A percentile compares a stretch with the other conserved stretches of the same genome.
phyloP scores from a whole-genome alignment of 192 early-diverging fungal genomes.

The Mortierella alpina region DNA sequence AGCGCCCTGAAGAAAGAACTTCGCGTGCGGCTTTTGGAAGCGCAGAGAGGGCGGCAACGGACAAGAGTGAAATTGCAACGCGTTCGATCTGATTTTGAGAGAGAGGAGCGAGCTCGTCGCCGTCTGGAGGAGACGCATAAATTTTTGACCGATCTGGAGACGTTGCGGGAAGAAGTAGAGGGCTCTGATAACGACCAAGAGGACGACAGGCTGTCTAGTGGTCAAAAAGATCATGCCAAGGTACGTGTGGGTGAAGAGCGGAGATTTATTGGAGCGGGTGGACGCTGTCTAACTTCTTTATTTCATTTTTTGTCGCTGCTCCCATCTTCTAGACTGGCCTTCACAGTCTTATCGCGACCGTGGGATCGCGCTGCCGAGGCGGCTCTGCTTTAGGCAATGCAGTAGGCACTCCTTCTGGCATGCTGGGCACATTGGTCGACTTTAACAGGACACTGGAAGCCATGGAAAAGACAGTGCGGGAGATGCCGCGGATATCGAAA shows the following conservation, averaged over 20 bases:
- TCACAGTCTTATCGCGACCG: constrained; percentile 35
- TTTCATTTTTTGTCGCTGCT: neutral
- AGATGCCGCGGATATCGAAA: constrained; percentile 3
- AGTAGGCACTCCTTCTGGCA: constrained; percentile 9
- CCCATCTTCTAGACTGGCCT: constrained; percentile 30
- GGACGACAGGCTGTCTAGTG: neutral
- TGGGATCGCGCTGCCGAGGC: constrained; percentile 21
- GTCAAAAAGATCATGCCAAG: neutral
- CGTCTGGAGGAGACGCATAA: constrained; percentile 42
- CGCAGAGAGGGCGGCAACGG: constrained; percentile 27
- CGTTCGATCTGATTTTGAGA: constrained; percentile 32
- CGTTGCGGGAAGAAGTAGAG: constrained; percentile 32
- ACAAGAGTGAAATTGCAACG: constrained; percentile 21
- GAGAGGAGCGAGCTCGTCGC: constrained; percentile 35
- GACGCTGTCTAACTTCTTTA: too few species aligned
- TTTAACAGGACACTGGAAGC: constrained; percentile 31
- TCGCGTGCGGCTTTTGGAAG: constrained; percentile 28
- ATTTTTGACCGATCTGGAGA: constrained; percentile 47
- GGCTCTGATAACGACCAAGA: constrained; percentile 13
- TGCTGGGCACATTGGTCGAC: constrained; percentile 31
- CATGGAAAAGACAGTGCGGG: constrained; percentile 17
- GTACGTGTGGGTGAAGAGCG: neutral
- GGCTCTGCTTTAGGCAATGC: neutral
- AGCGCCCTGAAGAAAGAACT: constrained; percentile 40
- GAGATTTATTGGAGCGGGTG: neutral